A percentile compares a stretch with the other conserved stretches of the same genome.
phyloP scores from a whole-genome alignment of 2,329 filamentous ascomycete genomes.

The Ploettnerulaceae sp. region DNA sequence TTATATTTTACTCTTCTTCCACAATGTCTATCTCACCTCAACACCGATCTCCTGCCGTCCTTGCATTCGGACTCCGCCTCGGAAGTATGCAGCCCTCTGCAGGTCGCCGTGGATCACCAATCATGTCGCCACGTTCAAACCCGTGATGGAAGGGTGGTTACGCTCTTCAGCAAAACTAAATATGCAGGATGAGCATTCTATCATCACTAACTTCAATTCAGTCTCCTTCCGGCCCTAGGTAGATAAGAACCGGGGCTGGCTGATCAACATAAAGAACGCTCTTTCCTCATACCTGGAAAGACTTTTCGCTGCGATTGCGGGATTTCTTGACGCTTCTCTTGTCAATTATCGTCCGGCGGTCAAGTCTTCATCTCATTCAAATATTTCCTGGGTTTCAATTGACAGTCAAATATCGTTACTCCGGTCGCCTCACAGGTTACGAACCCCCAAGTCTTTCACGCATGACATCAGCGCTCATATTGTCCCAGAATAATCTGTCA shows the following conservation, averaged over 20 bases:
- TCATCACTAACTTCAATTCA: background rate
- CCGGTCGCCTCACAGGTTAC: no score
- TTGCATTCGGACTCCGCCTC: background rate
- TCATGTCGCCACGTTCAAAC: constrained; percentile 3
- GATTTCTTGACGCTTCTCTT: background rate
- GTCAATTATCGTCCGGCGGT: background rate
- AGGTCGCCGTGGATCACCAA: constrained; percentile 1
- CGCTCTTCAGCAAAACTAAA: background rate
- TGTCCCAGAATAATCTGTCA: background rate
- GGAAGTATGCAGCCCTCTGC: constrained; percentile 3
- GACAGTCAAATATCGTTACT: no score
- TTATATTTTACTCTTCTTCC: no score
- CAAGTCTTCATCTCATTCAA: no score
- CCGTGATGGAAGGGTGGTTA: constrained; percentile 1
- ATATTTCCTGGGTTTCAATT: no score
- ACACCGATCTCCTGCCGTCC: no score
- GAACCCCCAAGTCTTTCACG: no score
- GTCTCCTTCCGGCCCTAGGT: background rate
- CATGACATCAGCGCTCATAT: no score
- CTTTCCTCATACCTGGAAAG: background rate
- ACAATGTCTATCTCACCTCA: no score
- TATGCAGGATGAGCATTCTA: background rate
- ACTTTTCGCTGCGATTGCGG: background rate
- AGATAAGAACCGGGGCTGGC: background rate
- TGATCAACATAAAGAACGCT: background rate